Evolutionary conservation across 139 green algal species (phyloP).

Genomic region (Pleodorina starrii): DNA sequence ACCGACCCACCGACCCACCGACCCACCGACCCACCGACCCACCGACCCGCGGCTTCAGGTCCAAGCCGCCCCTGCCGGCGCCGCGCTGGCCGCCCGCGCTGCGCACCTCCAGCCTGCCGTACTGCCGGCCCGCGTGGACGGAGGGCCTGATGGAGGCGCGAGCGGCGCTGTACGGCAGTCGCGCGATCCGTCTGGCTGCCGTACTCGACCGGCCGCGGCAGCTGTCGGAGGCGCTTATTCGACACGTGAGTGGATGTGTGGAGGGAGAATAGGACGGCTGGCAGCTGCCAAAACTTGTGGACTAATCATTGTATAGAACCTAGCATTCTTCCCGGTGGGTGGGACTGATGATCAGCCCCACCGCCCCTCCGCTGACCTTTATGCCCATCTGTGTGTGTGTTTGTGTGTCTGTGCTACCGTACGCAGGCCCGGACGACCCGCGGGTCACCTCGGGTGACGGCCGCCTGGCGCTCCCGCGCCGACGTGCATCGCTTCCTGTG

Average conservation of each 20-base stretch:
- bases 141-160: background rate
- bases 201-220: background rate
- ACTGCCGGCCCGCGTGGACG: background rate
- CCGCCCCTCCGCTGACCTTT: too few relatives aligned
- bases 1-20: too few relatives aligned
- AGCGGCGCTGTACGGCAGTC: constrained; percentile 1
- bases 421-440: background rate
- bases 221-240: background rate
- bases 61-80: background rate
- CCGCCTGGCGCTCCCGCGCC: constrained; percentile 8
- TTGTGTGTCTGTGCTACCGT: too few relatives aligned
- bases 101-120: background rate
- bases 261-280: too few relatives aligned
- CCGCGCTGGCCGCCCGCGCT: constrained; percentile 18
- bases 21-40: too few relatives aligned
- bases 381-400: too few relatives aligned
- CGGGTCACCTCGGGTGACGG: background rate
- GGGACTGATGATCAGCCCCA: too few relatives aligned
- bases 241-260: too few relatives aligned
- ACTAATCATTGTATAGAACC: too few relatives aligned
- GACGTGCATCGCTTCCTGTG: constrained; percentile 47
- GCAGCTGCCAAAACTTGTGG: too few relatives aligned
- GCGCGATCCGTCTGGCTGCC: background rate
- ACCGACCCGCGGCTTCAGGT: background rate
- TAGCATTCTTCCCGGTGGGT: too few relatives aligned